A percentile compares a stretch with the other conserved stretches of the same genome.
phyloP scores from a whole-genome alignment of 2,329 filamentous ascomycete species.

The Herpotrichia juniperi region DNA sequence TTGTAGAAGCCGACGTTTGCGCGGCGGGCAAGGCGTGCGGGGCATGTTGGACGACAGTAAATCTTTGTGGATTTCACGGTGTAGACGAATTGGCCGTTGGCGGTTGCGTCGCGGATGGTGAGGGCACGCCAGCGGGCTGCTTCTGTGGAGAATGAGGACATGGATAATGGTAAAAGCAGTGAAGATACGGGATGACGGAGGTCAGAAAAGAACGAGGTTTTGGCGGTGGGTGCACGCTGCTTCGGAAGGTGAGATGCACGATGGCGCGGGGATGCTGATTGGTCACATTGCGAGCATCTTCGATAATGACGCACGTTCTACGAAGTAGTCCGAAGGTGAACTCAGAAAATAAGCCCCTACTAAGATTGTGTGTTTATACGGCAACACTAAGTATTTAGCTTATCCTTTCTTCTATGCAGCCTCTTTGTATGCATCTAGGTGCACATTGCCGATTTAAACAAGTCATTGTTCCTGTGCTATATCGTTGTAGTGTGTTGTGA shows the following conservation, averaged over 20 bases:
- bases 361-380: too few species aligned
- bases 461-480: too few species aligned
- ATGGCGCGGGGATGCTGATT: constrained; percentile 18
- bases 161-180: constrained; percentile 3
- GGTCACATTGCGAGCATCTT: constrained; percentile 26
- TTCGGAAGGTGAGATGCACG: background rate
- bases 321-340: too few species aligned
- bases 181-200: background rate
- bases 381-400: too few species aligned
- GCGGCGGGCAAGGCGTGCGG: constrained; percentile 63
- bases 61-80: constrained; percentile 62
- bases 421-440: too few species aligned
- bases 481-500: too few species aligned
- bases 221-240: background rate
- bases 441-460: too few species aligned
- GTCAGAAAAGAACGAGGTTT: background rate
- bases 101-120: constrained; percentile 50
- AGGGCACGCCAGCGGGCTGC: constrained; percentile 50
- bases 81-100: constrained; percentile 59
- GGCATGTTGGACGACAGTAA: constrained; percentile 68
- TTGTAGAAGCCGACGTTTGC: constrained; percentile 64
- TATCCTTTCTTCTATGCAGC: too few species aligned
- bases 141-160: constrained; percentile 41
- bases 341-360: too few species aligned
- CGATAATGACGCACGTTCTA: constrained; percentile 14